These are phyloP conservation scores for Arabidopsis thaliana DNA, from an alignment of 345 rosid species.

Conservation along the genomic window DNA sequence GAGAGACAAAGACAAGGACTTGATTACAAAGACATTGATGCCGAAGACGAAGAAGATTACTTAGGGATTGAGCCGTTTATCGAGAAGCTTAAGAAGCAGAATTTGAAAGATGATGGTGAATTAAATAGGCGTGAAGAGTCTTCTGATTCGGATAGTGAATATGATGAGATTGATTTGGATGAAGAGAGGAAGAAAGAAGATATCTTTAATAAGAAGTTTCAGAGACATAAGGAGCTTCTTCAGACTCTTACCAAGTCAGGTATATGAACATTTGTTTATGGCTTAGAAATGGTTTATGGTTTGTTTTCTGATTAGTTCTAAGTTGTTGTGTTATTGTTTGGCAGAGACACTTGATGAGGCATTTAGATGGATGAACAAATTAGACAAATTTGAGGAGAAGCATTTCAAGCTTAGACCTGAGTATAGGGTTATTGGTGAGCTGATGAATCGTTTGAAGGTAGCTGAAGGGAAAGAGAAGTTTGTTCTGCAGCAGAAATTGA, in stretches of 20 bases:
- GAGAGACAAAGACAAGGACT: conserved; percentile 70
- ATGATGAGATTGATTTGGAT: conserved; percentile 62
- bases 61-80: conserved; percentile 77
- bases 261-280: conserved; percentile 34
- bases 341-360: conserved; percentile 82
- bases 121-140: conserved; percentile 59
- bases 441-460: conserved; percentile 77
- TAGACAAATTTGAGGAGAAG: conserved; percentile 82
- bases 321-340: conserved; percentile 13
- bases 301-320: background rate
- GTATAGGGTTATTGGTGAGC: conserved; percentile 88
- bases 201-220: conserved; percentile 58
- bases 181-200: conserved; percentile 47
- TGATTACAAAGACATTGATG: conserved; percentile 75
- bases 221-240: conserved; percentile 70
- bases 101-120: conserved; percentile 51
- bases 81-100: conserved; percentile 73
- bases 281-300: background rate
- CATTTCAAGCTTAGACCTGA: conserved; percentile 79
- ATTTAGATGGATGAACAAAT: conserved; percentile 73
- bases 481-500: conserved; percentile 81
- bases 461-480: conserved; percentile 93
- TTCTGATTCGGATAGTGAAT: conserved; percentile 76
- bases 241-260: conserved; percentile 60
- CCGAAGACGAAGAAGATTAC: conserved; percentile 85